phyloP scores from a whole-genome alignment of 805 yeast genomes.

The Hanseniaspora singularis region DNA sequence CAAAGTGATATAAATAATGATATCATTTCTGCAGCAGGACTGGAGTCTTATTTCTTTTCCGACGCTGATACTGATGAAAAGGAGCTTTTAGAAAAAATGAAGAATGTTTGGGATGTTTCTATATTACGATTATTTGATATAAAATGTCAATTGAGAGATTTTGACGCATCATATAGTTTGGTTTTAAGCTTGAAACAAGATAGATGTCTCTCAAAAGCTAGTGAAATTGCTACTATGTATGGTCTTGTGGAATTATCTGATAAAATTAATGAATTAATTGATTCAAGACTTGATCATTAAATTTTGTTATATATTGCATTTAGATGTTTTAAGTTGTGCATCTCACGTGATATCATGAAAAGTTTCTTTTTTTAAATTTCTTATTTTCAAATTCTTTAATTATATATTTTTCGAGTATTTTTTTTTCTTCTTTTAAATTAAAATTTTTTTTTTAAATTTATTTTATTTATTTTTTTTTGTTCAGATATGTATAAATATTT shows the following conservation, averaged over 20 bases:
- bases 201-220: conserved; percentile 72
- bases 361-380: too few relatives aligned
- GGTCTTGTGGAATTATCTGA: conserved; percentile 42
- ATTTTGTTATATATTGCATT: too few relatives aligned
- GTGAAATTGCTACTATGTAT: conserved; percentile 68
- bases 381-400: too few relatives aligned
- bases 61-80: conserved; percentile 28
- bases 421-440: too few relatives aligned
- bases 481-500: too few relatives aligned
- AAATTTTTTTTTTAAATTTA: too few relatives aligned
- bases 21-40: background rate
- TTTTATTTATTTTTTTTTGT: too few relatives aligned
- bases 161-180: conserved; percentile 56
- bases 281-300: conserved; percentile 26
- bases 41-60: background rate
- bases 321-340: too few relatives aligned
- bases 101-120: conserved; percentile 58
- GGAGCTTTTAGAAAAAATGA: conserved; percentile 43
- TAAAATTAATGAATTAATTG: conserved; percentile 43
- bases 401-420: too few relatives aligned
- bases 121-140: conserved; percentile 62
- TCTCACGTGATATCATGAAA: too few relatives aligned
- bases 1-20: background rate
- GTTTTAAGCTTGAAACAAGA: conserved; percentile 61
- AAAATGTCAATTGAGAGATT: conserved; percentile 56